Evolutionary conservation across 352 stramenopile genomes (phyloP).

Genomic region (Peronosclerospora sorghi): DNA sequence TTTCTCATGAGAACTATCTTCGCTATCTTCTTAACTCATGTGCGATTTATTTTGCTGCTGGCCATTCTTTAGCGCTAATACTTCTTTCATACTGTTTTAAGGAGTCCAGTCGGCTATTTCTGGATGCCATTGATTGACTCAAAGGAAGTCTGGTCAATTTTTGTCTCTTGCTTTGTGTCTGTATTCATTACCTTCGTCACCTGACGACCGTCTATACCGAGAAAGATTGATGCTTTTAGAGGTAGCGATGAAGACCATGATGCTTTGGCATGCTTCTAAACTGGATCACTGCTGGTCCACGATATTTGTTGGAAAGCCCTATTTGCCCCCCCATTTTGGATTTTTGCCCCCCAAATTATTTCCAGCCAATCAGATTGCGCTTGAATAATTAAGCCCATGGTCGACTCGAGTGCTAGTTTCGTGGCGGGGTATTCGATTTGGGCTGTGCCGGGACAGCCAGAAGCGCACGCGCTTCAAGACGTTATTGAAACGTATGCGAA

Average conservation of each 20-base stretch:
- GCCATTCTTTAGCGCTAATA: slow-evolving; percentile 57
- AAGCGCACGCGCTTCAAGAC: too few species aligned
- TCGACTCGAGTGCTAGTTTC: too few species aligned
- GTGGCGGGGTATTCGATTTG: too few species aligned
- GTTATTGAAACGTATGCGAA: too few species aligned
- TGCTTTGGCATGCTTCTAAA: slow-evolving; percentile 42
- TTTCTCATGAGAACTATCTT: slow-evolving; percentile 87
- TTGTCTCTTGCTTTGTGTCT: slow-evolving; percentile 66
- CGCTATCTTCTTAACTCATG: slow-evolving; percentile 78
- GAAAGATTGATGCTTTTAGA: slow-evolving; percentile 36
- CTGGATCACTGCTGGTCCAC: slow-evolving; percentile 24
- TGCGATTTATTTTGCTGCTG: slow-evolving; percentile 59
- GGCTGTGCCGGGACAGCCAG: too few species aligned
- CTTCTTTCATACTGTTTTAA: slow-evolving; percentile 84
- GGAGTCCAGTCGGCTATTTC: slow-evolving; percentile 68
- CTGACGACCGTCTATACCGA: slow-evolving; percentile 55
- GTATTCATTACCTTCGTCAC: slow-evolving; percentile 82
- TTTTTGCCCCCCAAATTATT: too few species aligned
- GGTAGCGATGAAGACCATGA: slow-evolving; percentile 45
- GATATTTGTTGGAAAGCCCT: slow-evolving; percentile 28
- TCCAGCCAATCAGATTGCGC: too few species aligned
- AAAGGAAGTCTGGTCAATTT: slow-evolving; percentile 78
- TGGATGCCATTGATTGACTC: slow-evolving; percentile 77
- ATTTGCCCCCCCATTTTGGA: too few species aligned
- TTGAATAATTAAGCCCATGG: too few species aligned